Base-by-base conservation (phyloP, 164 flowering plant species). In the Berberis thunbergii region DNA sequence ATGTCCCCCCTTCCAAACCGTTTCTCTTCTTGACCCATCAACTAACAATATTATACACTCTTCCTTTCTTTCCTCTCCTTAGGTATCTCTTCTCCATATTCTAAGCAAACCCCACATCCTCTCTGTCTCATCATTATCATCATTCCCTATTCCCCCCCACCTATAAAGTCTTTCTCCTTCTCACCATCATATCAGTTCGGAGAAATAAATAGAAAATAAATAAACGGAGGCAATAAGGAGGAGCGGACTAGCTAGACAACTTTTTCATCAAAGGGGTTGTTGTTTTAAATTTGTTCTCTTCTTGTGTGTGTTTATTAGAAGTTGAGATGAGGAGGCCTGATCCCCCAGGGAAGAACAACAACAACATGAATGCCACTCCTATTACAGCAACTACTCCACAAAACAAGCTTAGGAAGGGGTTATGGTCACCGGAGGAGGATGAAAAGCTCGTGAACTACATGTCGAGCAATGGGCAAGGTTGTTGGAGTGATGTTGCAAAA, bases 341-440 rank as follows among this genome's bases (percentile, higher is more conserved):
- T 57, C 64, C 57, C 41, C 58, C 61, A 54, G 73, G 67, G 11
- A 75, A 73, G 62, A 66, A 42, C 68, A 70, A 38, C 12, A 71
- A 1, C 41, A 69, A 40, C 46, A 69, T 61, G 60, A 67, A 49
- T 40, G 65, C 45, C 13, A 69, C 7, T 26, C 50, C 7, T 26
- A 26, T 26, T 26, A 26, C 26, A 26, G 26, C 26, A 26, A 59
- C 13, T 45, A 59, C 11, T 42, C 10, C 12, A 11, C 44, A 48
- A 12, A 73, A 61, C 44, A 83, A 83, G 77, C 73, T 84, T 4
- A 73, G 86, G 61, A 86, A 84, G 61, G 92, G 92, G 0, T 67
- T 86, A 59, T 86, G 92, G 92, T 86, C 92, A 3, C 88, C 92
- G 0, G 92, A 86, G 65, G 88, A 84, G 66, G 92, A 86, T 56